Conservation (phyloP, 768 basidiomycete species). For the Tubosaeta brunneosetosa region DNA sequence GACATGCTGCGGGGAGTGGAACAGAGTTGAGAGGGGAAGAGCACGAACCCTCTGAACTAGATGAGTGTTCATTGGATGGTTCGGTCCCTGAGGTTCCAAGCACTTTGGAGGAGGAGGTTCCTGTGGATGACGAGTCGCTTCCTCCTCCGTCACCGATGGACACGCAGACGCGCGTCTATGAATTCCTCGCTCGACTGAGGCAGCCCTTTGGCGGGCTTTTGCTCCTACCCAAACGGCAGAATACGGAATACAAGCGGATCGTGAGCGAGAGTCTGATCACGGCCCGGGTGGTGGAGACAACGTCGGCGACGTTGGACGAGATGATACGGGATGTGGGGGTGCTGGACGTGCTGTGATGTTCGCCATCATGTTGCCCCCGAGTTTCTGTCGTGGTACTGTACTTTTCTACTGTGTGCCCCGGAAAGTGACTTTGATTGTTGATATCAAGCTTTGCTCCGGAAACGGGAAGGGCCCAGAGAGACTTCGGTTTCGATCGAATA, state of each 20-base stretch:
- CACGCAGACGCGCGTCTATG: not conserved
- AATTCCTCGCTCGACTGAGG: not conserved
- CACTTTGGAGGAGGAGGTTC: too few species aligned
- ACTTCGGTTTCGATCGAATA: too few species aligned
- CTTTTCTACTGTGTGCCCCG: too few species aligned
- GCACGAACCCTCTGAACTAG: too few species aligned
- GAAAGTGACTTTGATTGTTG: too few species aligned
- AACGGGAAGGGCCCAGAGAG: too few species aligned
- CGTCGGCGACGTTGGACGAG: not conserved
- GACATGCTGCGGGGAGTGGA: too few species aligned
- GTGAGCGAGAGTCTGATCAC: not conserved
- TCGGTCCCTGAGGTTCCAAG: too few species aligned
- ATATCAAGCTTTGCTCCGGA: too few species aligned
- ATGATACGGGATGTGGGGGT: not conserved
- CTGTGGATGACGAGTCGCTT: not conserved
- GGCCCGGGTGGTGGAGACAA: not conserved
- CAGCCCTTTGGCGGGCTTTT: not conserved
- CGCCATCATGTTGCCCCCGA: not conserved
- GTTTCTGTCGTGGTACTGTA: too few species aligned
- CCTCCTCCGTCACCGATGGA: not conserved
- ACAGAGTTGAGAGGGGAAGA: too few species aligned
- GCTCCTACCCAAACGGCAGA: not conserved
- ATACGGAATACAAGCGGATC: not conserved
- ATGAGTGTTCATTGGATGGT: too few species aligned
- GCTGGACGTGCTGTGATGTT: not conserved